Base-by-base conservation (phyloP, 345 rosid genomes). In the Garcia nutans region DNA sequence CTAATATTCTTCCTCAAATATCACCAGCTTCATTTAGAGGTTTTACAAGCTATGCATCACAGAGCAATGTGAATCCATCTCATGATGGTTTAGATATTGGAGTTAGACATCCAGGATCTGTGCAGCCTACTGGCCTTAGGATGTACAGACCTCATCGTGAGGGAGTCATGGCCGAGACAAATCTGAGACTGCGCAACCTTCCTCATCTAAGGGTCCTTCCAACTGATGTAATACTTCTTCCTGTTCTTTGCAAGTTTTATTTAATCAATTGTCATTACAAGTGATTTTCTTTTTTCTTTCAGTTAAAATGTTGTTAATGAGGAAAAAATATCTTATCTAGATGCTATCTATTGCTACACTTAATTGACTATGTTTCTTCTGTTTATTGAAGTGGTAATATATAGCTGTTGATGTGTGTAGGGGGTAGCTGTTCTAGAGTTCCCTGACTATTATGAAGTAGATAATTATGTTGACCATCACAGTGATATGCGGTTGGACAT, bases 401-500 rank as follows among this genome's bases (percentile, higher is more conserved):
- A n/a, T 61, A 74, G 69, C 65, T 58, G 13, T 70, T 77, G 61
- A 31, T 72, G 47, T 66, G 62, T 83, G 60, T 68, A 94, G 98
- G 98, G 91, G 60, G 86, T 86, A 82, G 94, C 96, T 11, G 15
- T 87, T 31, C 82, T 89, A 7, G 94, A 86, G 77, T 80, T 83
- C 41, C 86, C 89, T 31, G 89, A 82, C 70, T 83, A 76, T 72
- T 84, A 87, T 77, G 86, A 86, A 73, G 86, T 77, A 26, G 91
- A 80, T 54, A 83, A 83, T 80, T 71, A 82, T 60, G 67, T 82
- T 22, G 98, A 91, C 76, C 89, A 85, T 86, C 97, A 94, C 79
- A 86, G 90, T 78, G 98, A 88, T 70, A 89, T 94, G 98, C 98
- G 98, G 42, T 78, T 94, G 88, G 97, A 94, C 81, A 90, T 89